Conservation (phyloP, 257 asterid genomes). For the Nicotiana otophora region DNA sequence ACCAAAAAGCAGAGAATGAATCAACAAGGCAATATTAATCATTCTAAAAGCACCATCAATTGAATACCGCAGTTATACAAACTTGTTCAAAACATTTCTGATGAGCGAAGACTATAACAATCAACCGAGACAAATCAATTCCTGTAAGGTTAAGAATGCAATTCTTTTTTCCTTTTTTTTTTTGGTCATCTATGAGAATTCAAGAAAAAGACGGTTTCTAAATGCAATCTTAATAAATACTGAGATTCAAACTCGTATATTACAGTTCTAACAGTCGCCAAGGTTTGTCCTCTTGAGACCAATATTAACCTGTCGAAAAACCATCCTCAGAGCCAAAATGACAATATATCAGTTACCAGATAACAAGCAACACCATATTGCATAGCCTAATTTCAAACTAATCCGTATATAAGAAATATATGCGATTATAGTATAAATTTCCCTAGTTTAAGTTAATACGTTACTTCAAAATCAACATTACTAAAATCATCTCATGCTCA, state of each 20-base stretch:
- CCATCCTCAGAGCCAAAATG: neutral
- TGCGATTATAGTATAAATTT: neutral
- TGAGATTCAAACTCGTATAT: neutral
- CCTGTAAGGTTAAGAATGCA: neutral
- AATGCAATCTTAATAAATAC: neutral
- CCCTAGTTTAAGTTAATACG: neutral
- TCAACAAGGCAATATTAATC: neutral
- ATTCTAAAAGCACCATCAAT: neutral
- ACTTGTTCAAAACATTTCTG: neutral
- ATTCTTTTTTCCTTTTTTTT: too few species aligned
- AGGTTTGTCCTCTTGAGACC: neutral
- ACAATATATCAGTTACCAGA: neutral
- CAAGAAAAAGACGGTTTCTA: neutral
- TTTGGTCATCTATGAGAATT: neutral
- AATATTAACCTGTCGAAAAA: neutral
- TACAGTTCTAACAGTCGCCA: neutral
- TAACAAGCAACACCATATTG: neutral
- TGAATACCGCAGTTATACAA: neutral
- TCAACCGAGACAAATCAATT: neutral
- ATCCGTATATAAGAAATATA: neutral
- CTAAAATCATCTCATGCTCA: neutral
- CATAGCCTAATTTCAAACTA: neutral
- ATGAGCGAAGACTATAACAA: neutral
- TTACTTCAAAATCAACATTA: neutral
- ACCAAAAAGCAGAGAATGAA: neutral